Conservation (phyloP, 495 filamentous ascomycete species). For the Recurvomyces mirabilis region DNA sequence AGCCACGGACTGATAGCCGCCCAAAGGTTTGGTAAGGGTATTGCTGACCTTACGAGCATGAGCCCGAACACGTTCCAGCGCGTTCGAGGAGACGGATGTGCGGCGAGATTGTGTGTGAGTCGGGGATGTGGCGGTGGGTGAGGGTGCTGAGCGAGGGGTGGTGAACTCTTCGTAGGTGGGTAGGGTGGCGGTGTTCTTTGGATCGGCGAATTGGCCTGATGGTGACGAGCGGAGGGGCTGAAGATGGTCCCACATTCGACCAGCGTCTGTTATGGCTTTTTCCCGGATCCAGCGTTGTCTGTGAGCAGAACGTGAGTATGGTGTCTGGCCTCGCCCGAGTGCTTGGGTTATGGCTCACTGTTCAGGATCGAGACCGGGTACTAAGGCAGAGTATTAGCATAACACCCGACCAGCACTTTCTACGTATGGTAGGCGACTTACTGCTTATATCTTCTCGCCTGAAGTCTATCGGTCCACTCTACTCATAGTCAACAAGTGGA, state of each 20-base stretch:
- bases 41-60: constrained; percentile 16
- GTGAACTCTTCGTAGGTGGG: constrained; percentile 14
- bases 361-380: constrained; percentile 24
- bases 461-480: constrained; percentile 28
- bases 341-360: constrained; percentile 22
- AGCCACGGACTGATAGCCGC: constrained; percentile 6
- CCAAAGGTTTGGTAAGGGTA: constrained; percentile 4
- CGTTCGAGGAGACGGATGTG: constrained; percentile 1
- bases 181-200: neutral
- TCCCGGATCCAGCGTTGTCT: constrained; percentile 25
- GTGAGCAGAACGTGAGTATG: neutral
- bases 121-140: neutral
- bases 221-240: constrained; percentile 19
- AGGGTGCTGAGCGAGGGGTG: constrained; percentile 7
- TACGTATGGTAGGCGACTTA: no score
- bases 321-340: neutral
- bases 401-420: no score
- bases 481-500: neutral
- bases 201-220: constrained; percentile 12
- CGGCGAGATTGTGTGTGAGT: no score
- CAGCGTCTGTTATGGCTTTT: constrained; percentile 26
- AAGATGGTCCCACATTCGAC: constrained; percentile 13
- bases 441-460: constrained; percentile 25
- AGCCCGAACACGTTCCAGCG: constrained; percentile 5
- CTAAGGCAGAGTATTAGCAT: no score